Evolutionary conservation across 768 basidiomycete genomes (phyloP).

Genomic region (Termitomyces sp.): DNA sequence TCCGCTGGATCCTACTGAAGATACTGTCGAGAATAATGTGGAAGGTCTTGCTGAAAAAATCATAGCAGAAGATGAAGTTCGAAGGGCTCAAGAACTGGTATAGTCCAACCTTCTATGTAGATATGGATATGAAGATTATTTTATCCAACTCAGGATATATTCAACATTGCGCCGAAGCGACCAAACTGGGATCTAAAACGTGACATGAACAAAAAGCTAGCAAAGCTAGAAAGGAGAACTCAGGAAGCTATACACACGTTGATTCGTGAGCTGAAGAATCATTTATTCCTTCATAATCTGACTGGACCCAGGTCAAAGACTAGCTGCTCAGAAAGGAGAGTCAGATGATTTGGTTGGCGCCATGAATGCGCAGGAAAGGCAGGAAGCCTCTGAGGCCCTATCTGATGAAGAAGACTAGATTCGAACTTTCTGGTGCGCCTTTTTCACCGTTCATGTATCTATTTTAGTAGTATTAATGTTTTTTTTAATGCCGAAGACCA

Average conservation of each 20-base stretch:
- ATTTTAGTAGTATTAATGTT: constrained; percentile 11
- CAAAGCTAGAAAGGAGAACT: constrained; percentile 86
- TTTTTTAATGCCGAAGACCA: background rate
- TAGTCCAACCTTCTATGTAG: constrained; percentile 20
- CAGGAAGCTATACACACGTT: constrained; percentile 90
- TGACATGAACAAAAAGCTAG: constrained; percentile 87
- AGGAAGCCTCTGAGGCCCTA: constrained; percentile 46
- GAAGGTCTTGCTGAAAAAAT: constrained; percentile 83
- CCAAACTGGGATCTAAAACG: constrained; percentile 96
- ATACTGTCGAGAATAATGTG: constrained; percentile 87
- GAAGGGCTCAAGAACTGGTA: constrained; percentile 85
- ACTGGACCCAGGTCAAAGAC: constrained; percentile 58
- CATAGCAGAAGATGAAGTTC: constrained; percentile 82
- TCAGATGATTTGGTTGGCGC: constrained; percentile 80
- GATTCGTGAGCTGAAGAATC: constrained; percentile 64
- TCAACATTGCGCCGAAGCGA: constrained; percentile 97
- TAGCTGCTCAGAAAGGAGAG: constrained; percentile 76
- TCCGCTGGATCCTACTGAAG: constrained; percentile 55
- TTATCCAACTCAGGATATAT: constrained; percentile 66
- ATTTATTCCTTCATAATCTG: background rate
- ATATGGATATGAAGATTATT: background rate
- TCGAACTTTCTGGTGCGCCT: constrained; percentile 19
- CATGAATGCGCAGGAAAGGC: constrained; percentile 73
- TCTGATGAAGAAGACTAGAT: constrained; percentile 60
- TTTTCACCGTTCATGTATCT: constrained; percentile 9